Evolutionary conservation across 768 basidiomycete species (phyloP).

Genomic region (Scleroderma bovista): DNA sequence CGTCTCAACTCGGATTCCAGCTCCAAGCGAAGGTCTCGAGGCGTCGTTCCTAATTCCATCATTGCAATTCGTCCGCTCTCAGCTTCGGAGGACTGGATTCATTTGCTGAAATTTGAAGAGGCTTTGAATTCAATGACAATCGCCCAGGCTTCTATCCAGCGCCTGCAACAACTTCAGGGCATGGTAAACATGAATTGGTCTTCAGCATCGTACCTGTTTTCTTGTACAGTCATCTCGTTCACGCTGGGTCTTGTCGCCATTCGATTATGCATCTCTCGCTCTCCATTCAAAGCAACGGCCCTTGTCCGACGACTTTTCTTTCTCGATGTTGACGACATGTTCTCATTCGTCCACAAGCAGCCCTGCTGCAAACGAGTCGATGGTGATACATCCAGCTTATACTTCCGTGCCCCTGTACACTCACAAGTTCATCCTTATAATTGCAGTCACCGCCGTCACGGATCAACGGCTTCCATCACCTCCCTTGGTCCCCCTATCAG

Average conservation of each 20-base stretch:
- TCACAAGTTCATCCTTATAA: constrained; percentile 29
- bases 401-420: constrained; percentile 40
- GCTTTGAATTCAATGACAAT: constrained; percentile 64
- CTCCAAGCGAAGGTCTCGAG: constrained; percentile 28
- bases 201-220: constrained; percentile 77
- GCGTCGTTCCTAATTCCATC: constrained; percentile 15
- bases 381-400: constrained; percentile 76
- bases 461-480: constrained; percentile 51
- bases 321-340: constrained; percentile 70
- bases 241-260: constrained; percentile 64
- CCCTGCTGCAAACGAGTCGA: constrained; percentile 52
- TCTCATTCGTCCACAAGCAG: constrained; percentile 48
- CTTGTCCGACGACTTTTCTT: constrained; percentile 53
- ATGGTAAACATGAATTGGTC: constrained; percentile 50
- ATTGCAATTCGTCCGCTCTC: constrained; percentile 40
- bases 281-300: constrained; percentile 45
- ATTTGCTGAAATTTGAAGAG: constrained; percentile 73
- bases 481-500: constrained; percentile 64
- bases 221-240: constrained; percentile 65
- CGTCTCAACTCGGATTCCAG: constrained; percentile 43
- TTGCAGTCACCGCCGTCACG: constrained; percentile 54
- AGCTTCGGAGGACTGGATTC: constrained; percentile 73
- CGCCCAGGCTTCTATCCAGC: constrained; percentile 66
- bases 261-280: constrained; percentile 49
- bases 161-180: constrained; percentile 33